Conservation (phyloP, 2,329 filamentous ascomycete genomes). For the Penicillium sp. region DNA sequence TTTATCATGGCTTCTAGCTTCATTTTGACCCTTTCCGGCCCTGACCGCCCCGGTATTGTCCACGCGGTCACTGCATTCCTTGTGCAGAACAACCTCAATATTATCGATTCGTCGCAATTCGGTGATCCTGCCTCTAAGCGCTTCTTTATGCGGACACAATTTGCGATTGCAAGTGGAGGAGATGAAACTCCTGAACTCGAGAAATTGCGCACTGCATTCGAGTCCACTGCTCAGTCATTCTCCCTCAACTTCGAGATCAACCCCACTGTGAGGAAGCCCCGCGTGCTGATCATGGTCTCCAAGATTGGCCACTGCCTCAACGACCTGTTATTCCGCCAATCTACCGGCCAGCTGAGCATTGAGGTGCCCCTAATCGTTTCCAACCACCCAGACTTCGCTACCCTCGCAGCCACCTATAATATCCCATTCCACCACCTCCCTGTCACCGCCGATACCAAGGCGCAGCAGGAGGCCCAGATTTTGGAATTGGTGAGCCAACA, state of each 20-base stretch:
- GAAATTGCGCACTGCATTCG: slow-evolving; percentile 57
- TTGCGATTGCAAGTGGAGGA: slow-evolving; percentile 52
- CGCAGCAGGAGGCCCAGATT: slow-evolving; percentile 68
- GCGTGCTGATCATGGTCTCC: slow-evolving; percentile 83
- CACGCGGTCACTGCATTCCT: slow-evolving; percentile 79
- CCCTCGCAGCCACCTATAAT: slow-evolving; percentile 68
- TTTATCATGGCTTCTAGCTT: slow-evolving; percentile 52
- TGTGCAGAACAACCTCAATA: slow-evolving; percentile 71
- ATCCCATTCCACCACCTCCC: slow-evolving; percentile 79
- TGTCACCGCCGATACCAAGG: slow-evolving; percentile 74
- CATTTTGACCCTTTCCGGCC: slow-evolving; percentile 78
- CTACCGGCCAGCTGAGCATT: slow-evolving; percentile 70
- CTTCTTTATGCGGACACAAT: slow-evolving; percentile 89
- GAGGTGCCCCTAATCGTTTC: slow-evolving; percentile 77
- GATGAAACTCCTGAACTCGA: slow-evolving; percentile 40
- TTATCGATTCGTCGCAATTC: slow-evolving; percentile 82
- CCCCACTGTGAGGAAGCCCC: slow-evolving; percentile 66
- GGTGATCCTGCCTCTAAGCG: slow-evolving; percentile 69
- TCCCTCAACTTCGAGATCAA: slow-evolving; percentile 70
- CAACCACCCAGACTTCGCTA: slow-evolving; percentile 72
- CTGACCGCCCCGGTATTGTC: slow-evolving; percentile 80
- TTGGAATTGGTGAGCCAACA: slow-evolving; percentile 68
- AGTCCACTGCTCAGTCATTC: slow-evolving; percentile 61
- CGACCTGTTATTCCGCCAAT: slow-evolving; percentile 76
- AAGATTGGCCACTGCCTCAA: slow-evolving; percentile 86